Conservation (phyloP, 129 eudicot species). For the Centrapalus pauciflorus region DNA sequence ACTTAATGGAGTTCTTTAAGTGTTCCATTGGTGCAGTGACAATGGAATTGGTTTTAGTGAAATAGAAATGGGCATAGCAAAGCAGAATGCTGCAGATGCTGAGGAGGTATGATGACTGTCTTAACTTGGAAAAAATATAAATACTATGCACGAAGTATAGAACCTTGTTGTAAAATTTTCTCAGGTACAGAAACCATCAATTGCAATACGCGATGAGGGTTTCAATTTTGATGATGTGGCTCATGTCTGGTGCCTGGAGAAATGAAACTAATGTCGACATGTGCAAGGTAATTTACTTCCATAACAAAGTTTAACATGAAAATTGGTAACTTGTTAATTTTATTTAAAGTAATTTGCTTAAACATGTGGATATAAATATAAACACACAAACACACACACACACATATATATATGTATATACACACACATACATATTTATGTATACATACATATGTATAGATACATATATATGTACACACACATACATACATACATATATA, state of each 20-base stretch:
- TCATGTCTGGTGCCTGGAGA: too few relatives aligned
- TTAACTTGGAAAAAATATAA: background rate
- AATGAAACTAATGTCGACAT: conserved; percentile 79
- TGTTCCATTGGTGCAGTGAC: conserved; percentile 94
- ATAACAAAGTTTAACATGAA: background rate
- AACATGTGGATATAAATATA: too few relatives aligned
- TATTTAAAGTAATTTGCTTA: too few relatives aligned
- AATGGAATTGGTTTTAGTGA: conserved; percentile 92
- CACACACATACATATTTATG: too few relatives aligned
- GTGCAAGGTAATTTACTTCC: conserved; percentile 64
- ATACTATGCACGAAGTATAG: background rate
- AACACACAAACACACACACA: too few relatives aligned
- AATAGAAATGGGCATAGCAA: conserved; percentile 76
- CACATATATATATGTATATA: too few relatives aligned
- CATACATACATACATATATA: too few relatives aligned
- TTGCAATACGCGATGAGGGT: conserved; percentile 60
- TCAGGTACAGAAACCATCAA: conserved; percentile 53
- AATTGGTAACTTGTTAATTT: background rate
- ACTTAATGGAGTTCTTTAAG: conserved; percentile 95
- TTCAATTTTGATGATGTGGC: conserved; percentile 94
- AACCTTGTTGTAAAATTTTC: conserved; percentile 9
- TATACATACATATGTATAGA: too few relatives aligned
- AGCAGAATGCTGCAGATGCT: conserved; percentile 39
- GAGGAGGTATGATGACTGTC: conserved; percentile 43
- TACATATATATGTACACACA: too few relatives aligned